Percentiles rank a stretch among this genome's conserved stretches.
Conservation (phyloP, 352 stramenopile species). For the Peronosclerospora sorghi region DNA sequence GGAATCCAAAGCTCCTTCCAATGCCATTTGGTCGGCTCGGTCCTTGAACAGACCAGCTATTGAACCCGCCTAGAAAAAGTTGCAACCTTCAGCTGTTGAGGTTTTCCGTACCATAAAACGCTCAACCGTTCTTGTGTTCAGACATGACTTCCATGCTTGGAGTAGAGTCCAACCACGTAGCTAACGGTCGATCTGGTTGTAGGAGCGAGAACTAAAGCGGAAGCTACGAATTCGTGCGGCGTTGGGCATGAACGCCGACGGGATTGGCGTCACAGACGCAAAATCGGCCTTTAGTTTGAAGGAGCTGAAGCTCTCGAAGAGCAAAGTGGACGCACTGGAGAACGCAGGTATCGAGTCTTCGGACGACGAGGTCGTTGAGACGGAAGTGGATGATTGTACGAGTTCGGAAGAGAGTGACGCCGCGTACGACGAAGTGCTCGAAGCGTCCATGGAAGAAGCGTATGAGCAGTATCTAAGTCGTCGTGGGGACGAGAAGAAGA, state of each 20-base stretch:
- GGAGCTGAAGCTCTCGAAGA: conserved; percentile 64
- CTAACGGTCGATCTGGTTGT: conserved; percentile 1
- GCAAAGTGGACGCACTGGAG: conserved; percentile 67
- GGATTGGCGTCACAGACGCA: conserved; percentile 71
- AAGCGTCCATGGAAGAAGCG: conserved; percentile 76
- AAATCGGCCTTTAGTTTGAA: conserved; percentile 75
- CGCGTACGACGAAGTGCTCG: conserved; percentile 69
- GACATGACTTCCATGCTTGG: no score
- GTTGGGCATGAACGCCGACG: conserved; percentile 73
- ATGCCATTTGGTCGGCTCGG: conserved; percentile 72
- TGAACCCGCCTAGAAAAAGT: conserved; percentile 74
- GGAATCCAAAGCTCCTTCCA: conserved; percentile 80
- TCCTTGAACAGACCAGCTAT: conserved; percentile 91
- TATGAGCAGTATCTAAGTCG: conserved; percentile 76
- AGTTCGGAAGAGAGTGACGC: conserved; percentile 45
- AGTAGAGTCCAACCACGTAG: no score
- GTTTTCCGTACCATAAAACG: conserved; percentile 52
- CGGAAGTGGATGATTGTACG: conserved; percentile 26
- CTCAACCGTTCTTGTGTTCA: conserved; percentile 88
- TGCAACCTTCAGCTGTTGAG: conserved; percentile 88
- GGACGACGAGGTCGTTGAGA: conserved; percentile 30
- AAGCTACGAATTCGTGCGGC: conserved; percentile 75
- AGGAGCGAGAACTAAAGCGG: conserved; percentile 81
- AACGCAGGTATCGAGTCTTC: conserved; percentile 41
- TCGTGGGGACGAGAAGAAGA: conserved; percentile 72